Base-by-base conservation (phyloP, 2,329 filamentous ascomycete species). In the Trichophyton rubrum region DNA sequence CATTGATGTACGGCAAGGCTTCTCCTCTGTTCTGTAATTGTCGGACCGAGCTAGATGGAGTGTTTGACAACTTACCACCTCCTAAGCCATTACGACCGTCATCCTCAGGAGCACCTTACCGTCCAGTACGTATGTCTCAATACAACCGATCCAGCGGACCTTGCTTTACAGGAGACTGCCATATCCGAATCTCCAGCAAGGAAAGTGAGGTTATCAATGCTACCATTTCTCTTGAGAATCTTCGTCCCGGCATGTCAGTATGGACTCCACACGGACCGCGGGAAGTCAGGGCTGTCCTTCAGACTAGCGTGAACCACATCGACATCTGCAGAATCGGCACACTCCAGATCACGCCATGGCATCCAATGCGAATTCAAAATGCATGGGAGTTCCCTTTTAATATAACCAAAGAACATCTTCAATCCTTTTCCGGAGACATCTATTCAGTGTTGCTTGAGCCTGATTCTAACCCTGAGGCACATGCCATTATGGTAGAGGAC, bases 281-380 rank as follows among this genome's bases (percentile, higher is more conserved):
- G 3, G 70, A 71, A 22, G 80, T 86, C 4, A 74, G 67, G 0
- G 75, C 77, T 5, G 75, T 86, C 5, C 69, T 86, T 30, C 77
- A 75, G 66, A 84, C 80, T 3, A 67, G 69, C 0, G 76, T 83
- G 0, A 60, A 62, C 1, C 61, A 69, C 45, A 70, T 70, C 40
- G 61, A 67, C 1, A 73, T 85, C 66, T 80, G 78, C 62, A 72
- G 72, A 0, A 68, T 84, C 0, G 75, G 75, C 1, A 63, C 67
- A 2, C 70, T 85, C 6, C 67, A 80, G 5, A 77, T 85, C 30
- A 85, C 83, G 24, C 78, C 80, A 0, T 85, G 81, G 80, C 84
- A 86, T 67, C 83, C 83, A 0, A 69, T 86, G 2, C 75, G 71
- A 0, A 7, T 40, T 27, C 56, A 67, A 1, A 70, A 62, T 7